Evolutionary conservation across 257 asterid species (phyloP), one percentile per base, ranked within the genome.

Genomic region (Schizonepeta tenuifolia): DNA sequence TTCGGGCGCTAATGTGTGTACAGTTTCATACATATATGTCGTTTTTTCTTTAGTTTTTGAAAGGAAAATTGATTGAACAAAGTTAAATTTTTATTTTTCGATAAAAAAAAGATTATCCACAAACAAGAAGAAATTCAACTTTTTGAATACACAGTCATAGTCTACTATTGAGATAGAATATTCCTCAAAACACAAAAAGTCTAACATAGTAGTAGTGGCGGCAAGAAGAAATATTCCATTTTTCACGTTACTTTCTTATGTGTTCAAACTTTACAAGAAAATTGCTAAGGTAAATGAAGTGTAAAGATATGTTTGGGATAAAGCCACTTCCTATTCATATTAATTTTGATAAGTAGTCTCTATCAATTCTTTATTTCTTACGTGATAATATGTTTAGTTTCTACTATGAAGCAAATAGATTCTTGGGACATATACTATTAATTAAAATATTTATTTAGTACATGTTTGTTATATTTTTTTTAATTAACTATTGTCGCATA

Each of bases 181-280:
- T 80, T 80, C 67, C 67, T 50, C 9, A 22, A 74, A 67, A 11
- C 17, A 20, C 17, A 12, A 58, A n/a, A 41, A 26, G 59, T 70
- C 47, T 43, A 40, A 24, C 31, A 17, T 10, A 13, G 41, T 15
- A 33, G 63, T 22, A 65, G 56, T 62, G 75, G 80, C 71, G 71
- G 80, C 79, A 68, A 12, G 21, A 17, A 67, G 61, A 62, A 74
- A 76, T 7, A 31, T 71, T 72, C 84, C 84, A 6, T 72, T 65
- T 50, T 69, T 71, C 70, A 66, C 73, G 61, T 71, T 40, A 76
- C 53, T 72, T 41, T 41, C 58, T 15, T 51, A 33, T 44, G 11
- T 28, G 64, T 62, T 76, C 61, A 59, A 72, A 38, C 24, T 68
- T 57, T 59, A 46, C 63, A 17, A 17, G 2, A 65, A 9, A 62